Conservation (phyloP, 2,329 filamentous ascomycete genomes). For the Plectosphaerella sp. region DNA sequence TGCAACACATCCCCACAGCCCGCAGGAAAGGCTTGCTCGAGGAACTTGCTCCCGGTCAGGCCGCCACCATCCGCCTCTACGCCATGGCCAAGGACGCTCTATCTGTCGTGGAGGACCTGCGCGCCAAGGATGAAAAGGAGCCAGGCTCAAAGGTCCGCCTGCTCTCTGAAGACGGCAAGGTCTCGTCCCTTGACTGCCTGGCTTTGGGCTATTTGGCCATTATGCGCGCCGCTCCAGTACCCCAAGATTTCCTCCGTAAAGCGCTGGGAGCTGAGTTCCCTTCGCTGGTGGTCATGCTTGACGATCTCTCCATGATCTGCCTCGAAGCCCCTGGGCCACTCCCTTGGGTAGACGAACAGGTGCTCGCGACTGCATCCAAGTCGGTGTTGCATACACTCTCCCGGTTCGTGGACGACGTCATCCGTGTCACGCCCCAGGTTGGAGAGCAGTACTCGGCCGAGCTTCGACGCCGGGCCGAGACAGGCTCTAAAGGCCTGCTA, state of each 20-base stretch:
- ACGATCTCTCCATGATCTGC: conserved; percentile 19
- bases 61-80: conserved; percentile 71
- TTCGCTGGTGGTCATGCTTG: conserved; percentile 22
- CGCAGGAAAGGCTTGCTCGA: conserved; percentile 53
- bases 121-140: conserved; percentile 22
- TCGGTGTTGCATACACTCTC: conserved; percentile 18
- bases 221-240: conserved; percentile 52
- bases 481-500: conserved; percentile 20
- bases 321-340: conserved; percentile 15
- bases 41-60: conserved; percentile 65
- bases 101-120: conserved; percentile 61
- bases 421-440: conserved; percentile 28
- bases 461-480: conserved; percentile 29
- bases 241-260: conserved; percentile 35
- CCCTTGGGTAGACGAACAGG: conserved; percentile 15
- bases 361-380: conserved; percentile 9
- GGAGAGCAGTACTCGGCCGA: conserved; percentile 30
- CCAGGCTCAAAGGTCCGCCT: conserved; percentile 19
- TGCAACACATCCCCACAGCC: conserved; percentile 21
- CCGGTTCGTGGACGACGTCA: conserved; percentile 27
- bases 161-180: conserved; percentile 22
- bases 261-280: conserved; percentile 19
- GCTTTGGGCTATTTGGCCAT: conserved; percentile 75
- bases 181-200: conserved; percentile 71
- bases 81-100: conserved; percentile 68